phyloP scores from a whole-genome alignment of 2,329 filamentous ascomycete species.

The Pezicula rhizophila region DNA sequence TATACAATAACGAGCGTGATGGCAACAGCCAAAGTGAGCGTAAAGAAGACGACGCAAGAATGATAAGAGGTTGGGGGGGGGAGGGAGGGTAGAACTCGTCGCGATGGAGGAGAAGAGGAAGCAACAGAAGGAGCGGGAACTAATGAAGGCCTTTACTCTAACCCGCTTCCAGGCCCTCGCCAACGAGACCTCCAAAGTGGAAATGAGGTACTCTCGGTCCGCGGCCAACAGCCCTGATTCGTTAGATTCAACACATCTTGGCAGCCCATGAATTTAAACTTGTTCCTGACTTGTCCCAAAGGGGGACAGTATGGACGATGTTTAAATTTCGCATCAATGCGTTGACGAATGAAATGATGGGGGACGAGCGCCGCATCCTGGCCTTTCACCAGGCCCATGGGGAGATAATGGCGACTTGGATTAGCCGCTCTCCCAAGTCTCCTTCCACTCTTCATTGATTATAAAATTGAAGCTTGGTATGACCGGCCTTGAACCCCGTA shows the following conservation, averaged over 20 bases:
- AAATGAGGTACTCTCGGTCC: not conserved
- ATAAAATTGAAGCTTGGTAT: too few species aligned
- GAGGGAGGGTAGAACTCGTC: too few species aligned
- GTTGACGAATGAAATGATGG: not conserved
- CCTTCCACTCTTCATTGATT: too few species aligned
- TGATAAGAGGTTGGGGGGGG: not conserved
- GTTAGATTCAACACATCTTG: not conserved
- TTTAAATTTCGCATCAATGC: not conserved
- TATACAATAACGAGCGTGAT: constrained; percentile 6
- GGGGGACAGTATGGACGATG: not conserved
- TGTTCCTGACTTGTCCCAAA: not conserved
- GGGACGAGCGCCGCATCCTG: too few species aligned
- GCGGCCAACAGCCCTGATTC: not conserved
- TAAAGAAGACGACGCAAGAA: not conserved
- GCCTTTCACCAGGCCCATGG: too few species aligned
- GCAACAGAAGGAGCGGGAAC: not conserved
- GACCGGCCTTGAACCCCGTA: too few species aligned
- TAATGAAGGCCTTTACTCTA: too few species aligned
- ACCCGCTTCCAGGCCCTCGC: not conserved
- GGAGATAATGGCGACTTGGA: too few species aligned
- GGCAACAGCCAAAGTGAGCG: constrained; percentile 4
- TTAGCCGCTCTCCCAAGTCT: too few species aligned
- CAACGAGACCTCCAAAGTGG: not conserved
- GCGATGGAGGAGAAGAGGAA: not conserved
- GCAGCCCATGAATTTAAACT: not conserved